Percentiles rank a stretch among this genome's conserved stretches.
phyloP scores from a whole-genome alignment of 192 early-diverging fungal genomes.

The Coemansia sp. region DNA sequence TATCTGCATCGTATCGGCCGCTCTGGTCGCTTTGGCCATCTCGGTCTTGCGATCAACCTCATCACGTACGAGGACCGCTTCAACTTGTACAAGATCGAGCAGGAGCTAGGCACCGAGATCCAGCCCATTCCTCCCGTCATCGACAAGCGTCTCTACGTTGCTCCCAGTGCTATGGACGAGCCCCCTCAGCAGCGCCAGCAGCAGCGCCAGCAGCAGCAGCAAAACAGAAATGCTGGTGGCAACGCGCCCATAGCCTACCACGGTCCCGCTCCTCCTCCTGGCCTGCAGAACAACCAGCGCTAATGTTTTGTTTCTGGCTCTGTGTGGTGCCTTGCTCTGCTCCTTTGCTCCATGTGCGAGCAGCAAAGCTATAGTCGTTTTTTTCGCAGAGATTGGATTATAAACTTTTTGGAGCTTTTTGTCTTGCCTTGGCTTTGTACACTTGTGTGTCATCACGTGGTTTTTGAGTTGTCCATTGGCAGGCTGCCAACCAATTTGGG shows the following conservation, averaged over 20 bases:
- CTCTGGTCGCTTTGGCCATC: conserved; percentile 93
- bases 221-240: conserved; percentile 15
- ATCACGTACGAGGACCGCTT: conserved; percentile 98
- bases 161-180: conserved; percentile 73
- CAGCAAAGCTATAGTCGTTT: no score
- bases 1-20: conserved; percentile 99
- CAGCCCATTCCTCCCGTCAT: conserved; percentile 96
- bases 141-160: conserved; percentile 88
- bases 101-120: conserved; percentile 97
- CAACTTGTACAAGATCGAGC: conserved; percentile 98
- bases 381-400: no score
- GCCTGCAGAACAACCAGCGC: conserved; percentile 22
- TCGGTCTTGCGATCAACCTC: conserved; percentile 96
- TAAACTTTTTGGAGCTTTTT: not conserved
- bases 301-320: not conserved
- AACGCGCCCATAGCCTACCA: conserved; percentile 6
- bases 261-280: conserved; percentile 42
- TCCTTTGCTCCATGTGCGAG: not conserved
- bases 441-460: no score
- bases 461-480: not conserved
- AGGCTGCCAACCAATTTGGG: not conserved
- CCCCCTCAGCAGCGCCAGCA: conserved; percentile 59
- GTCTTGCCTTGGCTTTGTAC: not conserved
- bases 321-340: not conserved
- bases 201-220: conserved; percentile 42